These are phyloP conservation scores for Podospora didyma DNA, from an alignment of 495 filamentous ascomycete species.

Conservation along the genomic window DNA sequence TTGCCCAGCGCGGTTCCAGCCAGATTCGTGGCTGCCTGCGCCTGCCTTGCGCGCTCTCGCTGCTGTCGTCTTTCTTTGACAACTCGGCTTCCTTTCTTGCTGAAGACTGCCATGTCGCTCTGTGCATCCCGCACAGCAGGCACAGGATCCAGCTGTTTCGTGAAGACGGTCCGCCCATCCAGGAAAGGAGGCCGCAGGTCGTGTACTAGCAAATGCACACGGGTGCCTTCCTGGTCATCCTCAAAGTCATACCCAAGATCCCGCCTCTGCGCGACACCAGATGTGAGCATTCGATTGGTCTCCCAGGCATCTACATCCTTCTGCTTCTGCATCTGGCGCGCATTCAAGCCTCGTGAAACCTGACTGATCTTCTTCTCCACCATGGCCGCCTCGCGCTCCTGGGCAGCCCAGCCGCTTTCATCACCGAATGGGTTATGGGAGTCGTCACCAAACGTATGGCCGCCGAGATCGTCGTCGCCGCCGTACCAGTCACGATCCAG, in stretches of 20 bases:
- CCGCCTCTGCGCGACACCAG: conserved; percentile 86
- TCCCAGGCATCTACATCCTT: conserved; percentile 98
- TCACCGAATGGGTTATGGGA: conserved; percentile 48
- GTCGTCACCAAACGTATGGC: conserved; percentile 75
- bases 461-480: conserved; percentile 65
- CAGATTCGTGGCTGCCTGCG: conserved; percentile 90
- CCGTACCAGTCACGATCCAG: conserved; percentile 88
- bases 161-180: conserved; percentile 92
- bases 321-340: conserved; percentile 75
- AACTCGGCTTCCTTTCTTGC: conserved; percentile 89
- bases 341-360: conserved; percentile 52
- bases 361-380: conserved; percentile 70
- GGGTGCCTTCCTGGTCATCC: conserved; percentile 86
- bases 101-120: conserved; percentile 99
- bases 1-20: conserved; percentile 91
- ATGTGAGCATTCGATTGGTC: conserved; percentile 96
- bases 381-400: conserved; percentile 66
- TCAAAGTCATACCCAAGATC: conserved; percentile 77
- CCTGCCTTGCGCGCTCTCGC: conserved; percentile 90
- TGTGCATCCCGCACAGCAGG: conserved; percentile 90
- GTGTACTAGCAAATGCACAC: conserved; percentile 89
- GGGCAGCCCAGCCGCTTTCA: conserved; percentile 60
- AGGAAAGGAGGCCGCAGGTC: conserved; percentile 94
- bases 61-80: conserved; percentile 89
- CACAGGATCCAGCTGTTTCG: conserved; percentile 93